Base-by-base conservation (phyloP, 2,329 filamentous ascomycete genomes). In the Colletotrichum sp. region DNA sequence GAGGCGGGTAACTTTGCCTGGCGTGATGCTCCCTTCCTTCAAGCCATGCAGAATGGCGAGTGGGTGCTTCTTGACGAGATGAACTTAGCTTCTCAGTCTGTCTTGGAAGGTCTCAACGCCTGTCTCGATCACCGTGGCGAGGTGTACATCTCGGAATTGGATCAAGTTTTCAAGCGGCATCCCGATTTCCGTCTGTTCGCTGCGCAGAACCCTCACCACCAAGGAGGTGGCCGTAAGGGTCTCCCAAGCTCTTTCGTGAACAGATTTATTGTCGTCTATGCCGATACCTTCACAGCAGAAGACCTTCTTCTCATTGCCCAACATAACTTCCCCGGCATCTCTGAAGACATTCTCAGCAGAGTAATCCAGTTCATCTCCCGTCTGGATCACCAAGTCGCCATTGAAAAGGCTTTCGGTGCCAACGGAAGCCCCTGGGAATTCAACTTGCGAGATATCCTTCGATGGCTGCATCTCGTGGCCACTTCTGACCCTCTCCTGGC, bases 41-140 rank as follows among this genome's bases (percentile, higher is more conserved):
- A 95, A 82, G 97, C 97, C 0, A 98, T 99, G 96, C 97, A 98
- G 82, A 94, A 92, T 74, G 97, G 97, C 32, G 95, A 98, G 79
- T 99, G 97, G 97, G 97, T 99, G 13, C 88, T 99, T 32, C 89
- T 99, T 1, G 97, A 99, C 81, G 97, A 99, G 87, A 99, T 99
- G 97, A 99, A 99, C 80, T 87, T 99, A 77, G 97, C 97, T 2
- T 98, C 96, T 1, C 97, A 99, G 83, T 98, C 96, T 6, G 96
- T 99, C 3, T 90, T 99, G 2, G 97, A 99, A 86, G 97, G 97
- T 77, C 88, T 99, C 36, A 99, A 99, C 79, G 96, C 97, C 27
- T 98, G 97, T 86, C 90, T 99, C 34, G 97, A 99, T 84, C 97
- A 99, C 83, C 93, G 97, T 84, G 96, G 97, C 74, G 95, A 98